phyloP scores from a whole-genome alignment of 306 rosid genomes.

The Boehmeria nivea region DNA sequence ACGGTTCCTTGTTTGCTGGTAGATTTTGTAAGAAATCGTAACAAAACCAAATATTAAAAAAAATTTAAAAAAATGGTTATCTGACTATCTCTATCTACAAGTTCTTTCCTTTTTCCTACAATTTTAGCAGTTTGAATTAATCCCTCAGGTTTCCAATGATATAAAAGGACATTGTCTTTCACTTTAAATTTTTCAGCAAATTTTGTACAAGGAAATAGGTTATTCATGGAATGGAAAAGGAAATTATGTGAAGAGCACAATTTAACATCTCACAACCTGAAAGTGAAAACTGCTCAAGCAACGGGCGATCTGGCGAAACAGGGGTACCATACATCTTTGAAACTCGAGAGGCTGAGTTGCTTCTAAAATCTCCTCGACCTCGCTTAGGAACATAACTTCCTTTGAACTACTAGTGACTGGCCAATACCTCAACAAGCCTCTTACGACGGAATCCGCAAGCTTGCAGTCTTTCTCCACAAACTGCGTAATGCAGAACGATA shows the following conservation, averaged over 20 bases:
- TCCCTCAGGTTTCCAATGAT: not conserved
- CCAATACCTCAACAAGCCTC: conserved; percentile 57
- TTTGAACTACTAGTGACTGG: conserved; percentile 61
- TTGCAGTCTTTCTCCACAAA: conserved; percentile 57
- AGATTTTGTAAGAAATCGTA: no score
- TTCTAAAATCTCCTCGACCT: conserved; percentile 60
- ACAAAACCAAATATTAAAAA: no score
- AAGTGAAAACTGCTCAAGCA: conserved; percentile 55
- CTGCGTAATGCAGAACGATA: conserved; percentile 54
- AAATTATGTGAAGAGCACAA: not conserved
- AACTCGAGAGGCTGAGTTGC: conserved; percentile 55
- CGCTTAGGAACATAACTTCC: conserved; percentile 58
- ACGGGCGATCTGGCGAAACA: conserved; percentile 43
- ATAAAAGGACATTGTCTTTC: not conserved
- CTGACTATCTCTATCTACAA: no score
- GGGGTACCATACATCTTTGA: conserved; percentile 56
- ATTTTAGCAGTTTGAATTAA: no score
- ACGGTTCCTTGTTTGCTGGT: no score
- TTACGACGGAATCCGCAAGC: conserved; percentile 50
- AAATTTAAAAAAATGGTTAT: no score
- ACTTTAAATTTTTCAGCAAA: not conserved
- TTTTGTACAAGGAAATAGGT: not conserved
- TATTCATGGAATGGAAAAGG: not conserved
- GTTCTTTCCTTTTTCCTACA: no score
- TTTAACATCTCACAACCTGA: conserved; percentile 34